Percentiles rank a stretch among this genome's conserved stretches.
These are phyloP conservation scores for Exsudoporus frostii DNA, from an alignment of 768 basidiomycete genomes.

Conservation along the genomic window DNA sequence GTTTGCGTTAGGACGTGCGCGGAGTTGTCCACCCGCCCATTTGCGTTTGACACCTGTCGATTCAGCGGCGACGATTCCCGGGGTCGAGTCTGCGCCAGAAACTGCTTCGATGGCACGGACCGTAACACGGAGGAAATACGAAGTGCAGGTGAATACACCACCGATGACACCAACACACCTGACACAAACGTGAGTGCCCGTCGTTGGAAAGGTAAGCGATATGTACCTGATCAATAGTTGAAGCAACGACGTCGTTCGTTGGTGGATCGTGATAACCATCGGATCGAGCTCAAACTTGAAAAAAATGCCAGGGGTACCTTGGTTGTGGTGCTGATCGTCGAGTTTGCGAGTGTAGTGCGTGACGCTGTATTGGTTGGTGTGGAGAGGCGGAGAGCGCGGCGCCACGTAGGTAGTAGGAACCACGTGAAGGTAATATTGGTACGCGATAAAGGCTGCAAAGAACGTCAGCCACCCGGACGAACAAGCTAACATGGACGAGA, in stretches of 20 bases:
- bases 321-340: constrained; percentile 68
- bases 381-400: constrained; percentile 58
- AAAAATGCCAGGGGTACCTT: constrained; percentile 90
- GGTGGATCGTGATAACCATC: constrained; percentile 77
- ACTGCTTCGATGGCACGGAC: constrained; percentile 65
- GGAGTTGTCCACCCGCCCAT: constrained; percentile 66
- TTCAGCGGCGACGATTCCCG: constrained; percentile 63
- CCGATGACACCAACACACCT: constrained; percentile 91
- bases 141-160: constrained; percentile 83
- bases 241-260: constrained; percentile 79
- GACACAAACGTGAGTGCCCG: neutral
- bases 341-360: constrained; percentile 85
- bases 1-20: constrained; percentile 43
- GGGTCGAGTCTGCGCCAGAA: constrained; percentile 47
- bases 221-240: constrained; percentile 75
- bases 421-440: constrained; percentile 93
- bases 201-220: neutral
- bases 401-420: constrained; percentile 94
- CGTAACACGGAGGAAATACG: constrained; percentile 67
- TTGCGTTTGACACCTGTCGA: constrained; percentile 61
- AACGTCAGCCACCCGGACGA: neutral
- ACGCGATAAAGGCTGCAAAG: constrained; percentile 75
- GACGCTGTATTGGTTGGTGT: constrained; percentile 89
- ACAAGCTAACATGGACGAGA: neutral
- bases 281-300: constrained; percentile 98